Evolutionary conservation across 2,329 filamentous ascomycete genomes (phyloP), one percentile per base, ranked within the genome.

Genomic region (Fusarium illudens): DNA sequence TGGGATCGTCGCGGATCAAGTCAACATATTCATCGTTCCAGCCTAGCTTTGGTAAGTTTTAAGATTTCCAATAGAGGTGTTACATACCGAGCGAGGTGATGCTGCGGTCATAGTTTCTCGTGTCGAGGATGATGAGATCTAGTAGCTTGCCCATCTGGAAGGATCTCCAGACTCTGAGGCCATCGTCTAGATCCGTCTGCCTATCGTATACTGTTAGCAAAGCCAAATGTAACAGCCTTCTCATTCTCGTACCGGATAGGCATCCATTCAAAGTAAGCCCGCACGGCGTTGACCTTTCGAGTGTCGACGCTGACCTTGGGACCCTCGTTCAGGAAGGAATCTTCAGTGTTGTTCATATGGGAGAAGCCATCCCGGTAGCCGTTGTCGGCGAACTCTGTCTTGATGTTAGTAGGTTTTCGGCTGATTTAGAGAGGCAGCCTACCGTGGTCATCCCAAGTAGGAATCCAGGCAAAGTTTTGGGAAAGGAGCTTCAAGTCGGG

Each of bases 221-320:
- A n/a, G 11, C 13, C 3, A 42, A 27, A n/a, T n/a, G 86, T 55
- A 15, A 17, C 7, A 2, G 15, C 1, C 10, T 3, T 8, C 10
- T 90, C 88, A 4, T n/a, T n/a, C n/a, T n/a, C n/a, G 32, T 90
- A 88, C 13, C 80, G 80, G 29, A 76, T 72, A 1, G 73, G 73
- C 71, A 75, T 75, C 86, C 87, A 90, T 73, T 91, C 89, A 62
- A 90, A 91, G 72, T 90, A 90, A 1, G 90, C 89, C 34, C 90
- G 83, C 3, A 92, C 89, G 2, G 89, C 90, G 55, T 92, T 91
- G 82, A 91, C 88, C 80, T 92, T 92, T 66, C 90, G 84, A 74
- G 90, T 87, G 68, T 92, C 90, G n/a, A 92, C 87, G 30, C 84
- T 87, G n/a, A 92, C 57, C 4, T 49, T 50, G 1, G 36, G 57